Conservation (phyloP, 345 rosid genomes). For the Conringia planisiliqua region DNA sequence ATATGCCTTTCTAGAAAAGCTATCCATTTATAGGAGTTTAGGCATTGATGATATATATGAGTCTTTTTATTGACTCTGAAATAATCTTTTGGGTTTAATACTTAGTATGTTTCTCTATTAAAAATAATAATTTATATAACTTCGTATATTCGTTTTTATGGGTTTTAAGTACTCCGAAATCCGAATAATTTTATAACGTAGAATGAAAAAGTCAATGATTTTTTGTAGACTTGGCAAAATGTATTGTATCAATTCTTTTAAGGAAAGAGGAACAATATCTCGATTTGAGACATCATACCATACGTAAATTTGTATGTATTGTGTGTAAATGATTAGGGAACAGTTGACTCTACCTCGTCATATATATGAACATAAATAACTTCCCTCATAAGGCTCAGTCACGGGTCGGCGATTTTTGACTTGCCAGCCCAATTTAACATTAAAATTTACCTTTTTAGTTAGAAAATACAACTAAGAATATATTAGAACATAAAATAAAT, state of each 20-base stretch:
- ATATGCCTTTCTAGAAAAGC: background rate
- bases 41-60: background rate
- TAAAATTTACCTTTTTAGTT: background rate
- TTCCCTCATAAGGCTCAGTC: slow-evolving; percentile 22
- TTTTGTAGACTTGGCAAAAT: slow-evolving; percentile 9
- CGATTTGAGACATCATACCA: background rate
- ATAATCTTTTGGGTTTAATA: background rate
- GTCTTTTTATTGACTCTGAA: background rate
- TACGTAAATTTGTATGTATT: slow-evolving; percentile 7
- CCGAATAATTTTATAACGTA: background rate
- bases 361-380: background rate
- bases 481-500: background rate
- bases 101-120: no score
- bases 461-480: background rate
- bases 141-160: background rate
- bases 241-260: background rate
- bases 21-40: background rate
- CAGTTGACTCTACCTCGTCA: slow-evolving; percentile 8
- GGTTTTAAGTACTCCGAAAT: background rate
- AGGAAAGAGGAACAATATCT: background rate
- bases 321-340: slow-evolving; percentile 1
- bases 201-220: background rate
- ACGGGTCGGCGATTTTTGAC: slow-evolving; percentile 23
- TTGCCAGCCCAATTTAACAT: background rate
- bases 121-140: background rate